These are phyloP conservation scores for Asterella californica DNA, from an alignment of 225 moss, liverwort and hornwort species.

Conservation along the genomic window DNA sequence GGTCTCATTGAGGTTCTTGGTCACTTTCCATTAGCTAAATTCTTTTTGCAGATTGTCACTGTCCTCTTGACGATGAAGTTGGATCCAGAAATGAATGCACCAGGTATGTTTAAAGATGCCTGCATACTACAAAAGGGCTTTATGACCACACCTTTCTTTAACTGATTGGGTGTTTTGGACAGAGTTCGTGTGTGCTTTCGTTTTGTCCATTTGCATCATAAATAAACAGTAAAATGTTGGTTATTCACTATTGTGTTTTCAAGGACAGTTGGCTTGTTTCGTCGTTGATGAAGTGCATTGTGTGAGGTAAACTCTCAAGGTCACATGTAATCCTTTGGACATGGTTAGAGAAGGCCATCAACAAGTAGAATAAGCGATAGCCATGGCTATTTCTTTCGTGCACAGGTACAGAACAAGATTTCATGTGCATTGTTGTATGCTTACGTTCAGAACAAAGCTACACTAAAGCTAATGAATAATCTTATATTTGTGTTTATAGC, in stretches of 20 bases:
- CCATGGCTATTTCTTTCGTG: too few species aligned
- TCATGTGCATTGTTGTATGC: neutral
- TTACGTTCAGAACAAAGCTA: neutral
- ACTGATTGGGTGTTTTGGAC: neutral
- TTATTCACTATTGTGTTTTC: conserved; percentile 11
- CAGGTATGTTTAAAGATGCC: neutral
- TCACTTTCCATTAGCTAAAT: neutral
- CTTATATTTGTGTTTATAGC: neutral
- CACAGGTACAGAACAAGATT: neutral
- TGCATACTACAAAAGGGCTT: neutral
- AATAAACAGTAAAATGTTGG: neutral
- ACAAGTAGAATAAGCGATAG: neutral
- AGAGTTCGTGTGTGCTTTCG: neutral
- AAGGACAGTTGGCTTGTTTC: conserved; percentile 45
- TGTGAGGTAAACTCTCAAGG: too few species aligned
- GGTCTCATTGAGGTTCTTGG: neutral
- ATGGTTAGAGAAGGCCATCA: neutral
- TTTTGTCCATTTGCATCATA: neutral
- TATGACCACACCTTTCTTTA: too few species aligned
- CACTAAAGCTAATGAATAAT: neutral
- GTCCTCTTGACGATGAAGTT: too few species aligned
- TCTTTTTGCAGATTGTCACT: neutral
- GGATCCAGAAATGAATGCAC: too few species aligned
- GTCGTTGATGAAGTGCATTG: conserved; percentile 45
- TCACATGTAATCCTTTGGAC: neutral